Percentiles rank a stretch among this genome's conserved stretches.
Evolutionary conservation across 352 stramenopile species (phyloP).

Genomic region (Achlya hypogyna): DNA sequence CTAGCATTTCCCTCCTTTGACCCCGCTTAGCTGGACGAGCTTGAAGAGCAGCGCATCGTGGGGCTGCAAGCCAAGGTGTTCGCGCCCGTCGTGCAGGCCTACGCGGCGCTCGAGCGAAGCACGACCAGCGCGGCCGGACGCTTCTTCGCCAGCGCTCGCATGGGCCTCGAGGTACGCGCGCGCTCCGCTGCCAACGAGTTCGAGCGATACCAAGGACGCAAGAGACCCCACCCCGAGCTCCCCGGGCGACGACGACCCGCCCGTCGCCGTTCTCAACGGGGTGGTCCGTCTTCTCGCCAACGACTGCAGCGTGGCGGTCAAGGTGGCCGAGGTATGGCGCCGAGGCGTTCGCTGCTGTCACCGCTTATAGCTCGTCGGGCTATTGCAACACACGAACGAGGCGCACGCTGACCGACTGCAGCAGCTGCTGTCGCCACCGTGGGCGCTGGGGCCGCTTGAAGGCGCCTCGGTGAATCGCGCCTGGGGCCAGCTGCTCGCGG

Average conservation of each 20-base stretch:
- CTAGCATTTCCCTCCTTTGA: too few species aligned
- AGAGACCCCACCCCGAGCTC: too few species aligned
- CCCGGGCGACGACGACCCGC: background rate
- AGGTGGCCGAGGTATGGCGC: background rate
- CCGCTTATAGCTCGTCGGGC: slow-evolving; percentile 1
- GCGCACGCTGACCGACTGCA: slow-evolving; percentile 12
- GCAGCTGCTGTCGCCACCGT: background rate
- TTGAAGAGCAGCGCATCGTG: background rate
- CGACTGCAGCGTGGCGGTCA: background rate
- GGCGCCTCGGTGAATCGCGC: background rate
- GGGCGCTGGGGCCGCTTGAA: background rate
- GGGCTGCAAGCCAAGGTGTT: background rate
- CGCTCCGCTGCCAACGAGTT: too few species aligned
- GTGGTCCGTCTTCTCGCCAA: background rate
- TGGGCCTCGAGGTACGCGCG: background rate
- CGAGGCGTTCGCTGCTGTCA: background rate
- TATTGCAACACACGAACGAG: background rate
- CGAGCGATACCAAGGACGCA: too few species aligned
- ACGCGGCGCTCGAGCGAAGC: background rate
- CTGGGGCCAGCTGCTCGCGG: slow-evolving; percentile 1
- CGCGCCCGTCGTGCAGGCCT: background rate
- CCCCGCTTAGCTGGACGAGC: background rate
- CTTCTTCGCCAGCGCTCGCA: background rate
- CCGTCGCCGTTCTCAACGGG: background rate
- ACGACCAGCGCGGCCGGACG: too few species aligned